Percentiles rank a stretch among this genome's conserved stretches.
Evolutionary conservation across 2,329 filamentous ascomycete species (phyloP).

Genomic region (Parascedosporium putredinis): DNA sequence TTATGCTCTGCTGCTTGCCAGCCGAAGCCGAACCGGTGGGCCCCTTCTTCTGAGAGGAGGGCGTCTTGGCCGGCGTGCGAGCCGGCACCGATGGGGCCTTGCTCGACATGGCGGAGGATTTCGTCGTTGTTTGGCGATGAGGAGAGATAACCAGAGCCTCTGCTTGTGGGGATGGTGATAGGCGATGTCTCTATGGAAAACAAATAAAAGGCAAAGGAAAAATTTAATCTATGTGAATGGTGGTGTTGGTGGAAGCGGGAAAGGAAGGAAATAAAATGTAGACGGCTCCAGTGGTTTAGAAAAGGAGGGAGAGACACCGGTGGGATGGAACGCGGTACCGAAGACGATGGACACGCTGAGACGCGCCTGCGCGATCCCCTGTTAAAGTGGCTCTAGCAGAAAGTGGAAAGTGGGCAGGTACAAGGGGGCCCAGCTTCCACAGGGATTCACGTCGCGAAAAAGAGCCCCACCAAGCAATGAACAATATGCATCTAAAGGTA

Average conservation of each 20-base stretch:
- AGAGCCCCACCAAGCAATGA: too few species aligned
- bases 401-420: neutral
- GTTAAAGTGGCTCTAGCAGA: slow-evolving; percentile 5
- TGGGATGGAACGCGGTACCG: slow-evolving; percentile 5
- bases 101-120: slow-evolving; percentile 5
- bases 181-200: too few species aligned
- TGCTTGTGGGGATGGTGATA: too few species aligned
- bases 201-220: neutral
- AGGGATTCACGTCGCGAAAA: neutral
- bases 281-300: neutral
- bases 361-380: slow-evolving; percentile 5
- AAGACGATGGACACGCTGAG: slow-evolving; percentile 1
- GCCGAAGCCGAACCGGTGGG: slow-evolving; percentile 13
- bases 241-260: neutral
- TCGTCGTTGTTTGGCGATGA: too few species aligned
- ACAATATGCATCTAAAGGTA: neutral
- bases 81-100: slow-evolving; percentile 8
- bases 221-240: neutral
- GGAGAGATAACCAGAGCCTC: too few species aligned
- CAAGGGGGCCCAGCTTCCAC: neutral
- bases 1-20: slow-evolving; percentile 31
- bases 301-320: neutral
- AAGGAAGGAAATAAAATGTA: neutral
- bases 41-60: slow-evolving; percentile 20
- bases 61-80: slow-evolving; percentile 21